phyloP scores from a whole-genome alignment of 176 grass and related monocot species.

The Cenchrus americanus region DNA sequence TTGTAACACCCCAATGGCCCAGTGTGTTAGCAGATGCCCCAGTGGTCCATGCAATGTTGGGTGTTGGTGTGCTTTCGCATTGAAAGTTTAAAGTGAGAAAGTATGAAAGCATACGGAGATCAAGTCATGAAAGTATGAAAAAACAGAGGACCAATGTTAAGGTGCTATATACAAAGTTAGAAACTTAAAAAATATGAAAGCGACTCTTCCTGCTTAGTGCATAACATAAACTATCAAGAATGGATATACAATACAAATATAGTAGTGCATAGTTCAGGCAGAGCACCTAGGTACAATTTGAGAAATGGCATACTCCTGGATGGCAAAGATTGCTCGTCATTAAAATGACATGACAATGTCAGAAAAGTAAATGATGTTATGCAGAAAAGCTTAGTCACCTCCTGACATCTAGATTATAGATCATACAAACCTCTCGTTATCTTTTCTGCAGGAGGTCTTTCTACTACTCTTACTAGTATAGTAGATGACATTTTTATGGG shows the following conservation, averaged over 20 bases:
- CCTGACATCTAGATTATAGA: too few relatives aligned
- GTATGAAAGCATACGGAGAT: background rate
- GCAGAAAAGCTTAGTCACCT: background rate
- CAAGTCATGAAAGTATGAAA: background rate
- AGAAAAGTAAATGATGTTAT: constrained; percentile 17
- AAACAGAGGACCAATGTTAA: background rate
- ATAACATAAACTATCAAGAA: background rate
- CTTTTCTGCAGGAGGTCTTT: background rate
- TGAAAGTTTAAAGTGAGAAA: background rate
- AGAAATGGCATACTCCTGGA: background rate
- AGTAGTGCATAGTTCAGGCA: background rate
- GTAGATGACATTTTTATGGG: background rate
- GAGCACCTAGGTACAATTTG: background rate
- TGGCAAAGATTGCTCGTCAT: background rate
- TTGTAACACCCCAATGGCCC: background rate
- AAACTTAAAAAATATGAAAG: background rate
- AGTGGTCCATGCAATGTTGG: background rate
- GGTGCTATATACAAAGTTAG: background rate
- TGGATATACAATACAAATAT: background rate
- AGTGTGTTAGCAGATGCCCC: background rate
- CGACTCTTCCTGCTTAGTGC: background rate
- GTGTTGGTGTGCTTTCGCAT: background rate
- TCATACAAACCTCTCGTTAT: background rate
- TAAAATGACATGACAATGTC: background rate
- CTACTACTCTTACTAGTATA: background rate